phyloP scores from a whole-genome alignment of 495 filamentous ascomycete genomes.

The Thermothielavioides terrestris region DNA sequence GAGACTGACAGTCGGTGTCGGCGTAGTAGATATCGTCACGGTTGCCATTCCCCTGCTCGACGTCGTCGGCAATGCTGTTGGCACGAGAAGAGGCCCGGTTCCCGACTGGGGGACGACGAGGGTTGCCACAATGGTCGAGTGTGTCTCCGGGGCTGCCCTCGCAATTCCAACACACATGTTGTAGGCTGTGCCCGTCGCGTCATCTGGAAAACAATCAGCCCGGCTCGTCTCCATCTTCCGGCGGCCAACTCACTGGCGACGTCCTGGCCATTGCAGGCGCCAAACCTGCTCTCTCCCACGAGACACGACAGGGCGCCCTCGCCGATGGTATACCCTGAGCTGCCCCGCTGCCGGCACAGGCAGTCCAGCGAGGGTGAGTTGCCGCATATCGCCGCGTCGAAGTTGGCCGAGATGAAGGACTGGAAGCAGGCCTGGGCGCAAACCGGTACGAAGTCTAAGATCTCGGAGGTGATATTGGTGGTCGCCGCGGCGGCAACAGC shows the following conservation, averaged over 20 bases:
- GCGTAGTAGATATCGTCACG: conserved; percentile 2
- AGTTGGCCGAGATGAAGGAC: conserved; percentile 54
- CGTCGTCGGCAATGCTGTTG: conserved; percentile 15
- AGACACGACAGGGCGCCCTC: conserved; percentile 60
- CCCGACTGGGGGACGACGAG: conserved; percentile 31
- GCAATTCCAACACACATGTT: conserved; percentile 49
- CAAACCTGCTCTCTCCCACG: conserved; percentile 35
- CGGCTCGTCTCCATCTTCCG: not conserved
- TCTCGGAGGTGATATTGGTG: conserved; percentile 33
- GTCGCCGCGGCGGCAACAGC: conserved; percentile 17
- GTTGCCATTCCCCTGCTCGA: conserved; percentile 9
- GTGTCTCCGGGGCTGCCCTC: conserved; percentile 49
- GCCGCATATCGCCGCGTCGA: conserved; percentile 42
- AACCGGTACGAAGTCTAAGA: conserved; percentile 46
- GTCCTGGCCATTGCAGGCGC: conserved; percentile 31
- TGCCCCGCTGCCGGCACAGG: conserved; percentile 52
- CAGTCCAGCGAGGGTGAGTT: conserved; percentile 46
- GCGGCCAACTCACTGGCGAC: conserved; percentile 26
- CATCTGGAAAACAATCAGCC: conserved; percentile 23
- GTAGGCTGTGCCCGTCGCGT: conserved; percentile 37
- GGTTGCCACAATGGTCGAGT: conserved; percentile 52
- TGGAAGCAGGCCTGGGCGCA: conserved; percentile 57
- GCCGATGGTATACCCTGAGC: conserved; percentile 57
- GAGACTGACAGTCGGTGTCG: conserved; percentile 7
- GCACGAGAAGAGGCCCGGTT: conserved; percentile 17